Evolutionary conservation across 2,329 filamentous ascomycete species (phyloP).

Genomic region (Colletotrichum gloeosporioides): DNA sequence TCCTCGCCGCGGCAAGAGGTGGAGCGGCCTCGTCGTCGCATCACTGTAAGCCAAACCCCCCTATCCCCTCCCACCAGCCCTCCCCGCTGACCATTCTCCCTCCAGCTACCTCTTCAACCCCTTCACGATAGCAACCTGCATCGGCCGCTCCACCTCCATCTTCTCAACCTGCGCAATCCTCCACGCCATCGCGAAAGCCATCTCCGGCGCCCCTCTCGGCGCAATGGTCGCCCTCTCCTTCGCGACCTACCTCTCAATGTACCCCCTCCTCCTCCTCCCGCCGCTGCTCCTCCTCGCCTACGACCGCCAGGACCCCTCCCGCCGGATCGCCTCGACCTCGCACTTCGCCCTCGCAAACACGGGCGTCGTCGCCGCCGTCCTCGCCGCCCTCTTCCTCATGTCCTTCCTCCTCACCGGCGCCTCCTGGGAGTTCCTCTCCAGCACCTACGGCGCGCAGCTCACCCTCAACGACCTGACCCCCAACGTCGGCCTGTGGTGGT

Average conservation of each 20-base stretch:
- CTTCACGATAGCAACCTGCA: slow-evolving; percentile 88
- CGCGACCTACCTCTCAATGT: slow-evolving; percentile 90
- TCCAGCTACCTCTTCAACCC: slow-evolving; percentile 90
- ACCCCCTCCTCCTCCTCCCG: slow-evolving; percentile 85
- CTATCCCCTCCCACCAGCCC: slow-evolving; percentile 53
- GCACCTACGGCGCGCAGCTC: slow-evolving; percentile 93
- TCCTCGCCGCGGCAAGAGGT: slow-evolving; percentile 74
- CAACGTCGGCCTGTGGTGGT: slow-evolving; percentile 98
- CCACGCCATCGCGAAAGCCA: slow-evolving; percentile 81
- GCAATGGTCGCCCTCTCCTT: slow-evolving; percentile 86
- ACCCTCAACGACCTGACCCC: slow-evolving; percentile 91
- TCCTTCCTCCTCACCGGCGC: slow-evolving; percentile 76
- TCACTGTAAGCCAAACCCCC: slow-evolving; percentile 67
- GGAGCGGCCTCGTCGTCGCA: slow-evolving; percentile 77
- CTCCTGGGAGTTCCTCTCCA: slow-evolving; percentile 86
- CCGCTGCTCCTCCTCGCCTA: slow-evolving; percentile 83
- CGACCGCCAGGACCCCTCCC: slow-evolving; percentile 59
- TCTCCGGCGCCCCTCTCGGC: slow-evolving; percentile 73
- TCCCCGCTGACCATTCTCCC: slow-evolving; percentile 73
- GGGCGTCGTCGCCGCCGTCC: slow-evolving; percentile 55
- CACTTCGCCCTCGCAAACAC: slow-evolving; percentile 63
- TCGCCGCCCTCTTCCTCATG: slow-evolving; percentile 69
- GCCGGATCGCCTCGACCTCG: slow-evolving; percentile 37
- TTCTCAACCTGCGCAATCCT: slow-evolving; percentile 91
- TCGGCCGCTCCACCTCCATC: slow-evolving; percentile 86